Evolutionary conservation across 2,329 filamentous ascomycete species (phyloP), one percentile per base, ranked within the genome.

Genomic region (Paracoccidioides lutzii): DNA sequence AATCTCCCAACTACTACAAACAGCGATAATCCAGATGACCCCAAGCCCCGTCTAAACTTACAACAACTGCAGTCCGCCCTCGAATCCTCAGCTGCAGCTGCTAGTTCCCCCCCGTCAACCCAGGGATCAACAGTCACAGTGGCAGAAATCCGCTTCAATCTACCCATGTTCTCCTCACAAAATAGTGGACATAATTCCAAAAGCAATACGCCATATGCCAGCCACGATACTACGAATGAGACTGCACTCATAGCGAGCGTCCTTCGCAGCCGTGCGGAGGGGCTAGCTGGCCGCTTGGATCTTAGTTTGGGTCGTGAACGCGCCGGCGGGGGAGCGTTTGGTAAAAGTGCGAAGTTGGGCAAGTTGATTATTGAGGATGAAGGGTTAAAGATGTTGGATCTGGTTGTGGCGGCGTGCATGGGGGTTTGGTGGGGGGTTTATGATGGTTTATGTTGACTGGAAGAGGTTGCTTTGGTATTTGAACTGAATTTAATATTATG

Each of bases 341-440:
- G 91, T 0, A 90, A 88, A 68, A 82, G 88, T 64, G 90, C 89
- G 3, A 98, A 98, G 74, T 75, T 98, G 63, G 93, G 91, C 0
- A 98, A 97, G 71, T 74, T 98, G 53, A 89, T 97, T 53, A 79
- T 98, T 41, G 82, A 90, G 63, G 83, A 91, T 55, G 90, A 95
- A 64, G 93, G 93, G 0, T 73, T 95, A 61, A 95, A 95, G 75
- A 97, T 98, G 91, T 71, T 97, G 64, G 93, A 98, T 75, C 70
- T 98, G 57, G 76, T 95, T 0, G 88, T 98, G 22, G 88, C 91
- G 3, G 87, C 90, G 9, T 96, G 95, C 66, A 81, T 98, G 72
- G 89, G 87, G 0, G 75, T 97, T 14, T 98, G 90, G 88, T 97
- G 91, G 90, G 83, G 84, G 63, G 83, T 87, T 3, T 96, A 90